These are phyloP conservation scores for Ensete ventricosum DNA, from an alignment of 176 grass and related monocot species.

Conservation along the genomic window DNA sequence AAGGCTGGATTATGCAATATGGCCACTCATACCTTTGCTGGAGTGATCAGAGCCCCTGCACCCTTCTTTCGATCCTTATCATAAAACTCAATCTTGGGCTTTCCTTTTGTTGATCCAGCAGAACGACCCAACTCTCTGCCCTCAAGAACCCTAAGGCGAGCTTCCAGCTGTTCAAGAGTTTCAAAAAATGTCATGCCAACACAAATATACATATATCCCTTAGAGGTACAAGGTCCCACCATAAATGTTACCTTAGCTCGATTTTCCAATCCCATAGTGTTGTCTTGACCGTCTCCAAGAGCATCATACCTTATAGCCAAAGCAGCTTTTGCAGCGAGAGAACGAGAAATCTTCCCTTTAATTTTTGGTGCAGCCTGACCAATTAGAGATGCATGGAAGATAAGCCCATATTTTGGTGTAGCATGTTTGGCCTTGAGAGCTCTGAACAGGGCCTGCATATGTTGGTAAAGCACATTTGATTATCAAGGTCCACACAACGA, in stretches of 20 bases:
- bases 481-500: neutral
- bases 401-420: slow-evolving; percentile 92
- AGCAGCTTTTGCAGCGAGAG: slow-evolving; percentile 71
- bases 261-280: slow-evolving; percentile 59
- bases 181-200: neutral
- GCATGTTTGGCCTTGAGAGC: slow-evolving; percentile 77
- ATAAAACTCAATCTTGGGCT: slow-evolving; percentile 76
- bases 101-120: slow-evolving; percentile 68
- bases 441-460: slow-evolving; percentile 72
- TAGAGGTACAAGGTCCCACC: neutral
- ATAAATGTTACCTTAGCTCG: slow-evolving; percentile 52
- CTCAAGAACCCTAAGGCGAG: slow-evolving; percentile 58
- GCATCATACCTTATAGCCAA: slow-evolving; percentile 80
- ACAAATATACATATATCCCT: neutral
- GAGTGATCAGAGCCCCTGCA: slow-evolving; percentile 53
- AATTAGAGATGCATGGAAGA: slow-evolving; percentile 89
- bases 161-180: slow-evolving; percentile 53
- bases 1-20: neutral
- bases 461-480: neutral
- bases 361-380: slow-evolving; percentile 63
- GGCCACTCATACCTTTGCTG: slow-evolving; percentile 38
- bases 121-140: slow-evolving; percentile 53
- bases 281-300: slow-evolving; percentile 68
- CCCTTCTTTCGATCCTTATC: slow-evolving; percentile 85
- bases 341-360: slow-evolving; percentile 84